Percentiles rank a stretch among this genome's conserved stretches.
Conservation (phyloP, 176 grass and related monocot species). For the Hordeum marinum region DNA sequence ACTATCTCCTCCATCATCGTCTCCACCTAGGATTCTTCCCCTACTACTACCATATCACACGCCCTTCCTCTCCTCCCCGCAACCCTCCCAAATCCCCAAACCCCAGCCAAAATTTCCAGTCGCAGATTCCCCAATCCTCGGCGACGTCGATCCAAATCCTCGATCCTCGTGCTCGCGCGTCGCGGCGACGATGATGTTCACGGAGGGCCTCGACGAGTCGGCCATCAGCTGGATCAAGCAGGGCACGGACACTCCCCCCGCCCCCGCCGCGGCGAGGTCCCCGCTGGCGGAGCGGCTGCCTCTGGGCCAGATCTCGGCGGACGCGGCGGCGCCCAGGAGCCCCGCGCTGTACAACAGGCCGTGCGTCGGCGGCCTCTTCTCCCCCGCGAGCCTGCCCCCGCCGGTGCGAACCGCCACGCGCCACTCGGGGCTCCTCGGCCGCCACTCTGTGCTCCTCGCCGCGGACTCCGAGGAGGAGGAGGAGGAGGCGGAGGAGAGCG, state of each 20-base stretch:
- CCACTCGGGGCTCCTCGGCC: slow-evolving; percentile 46
- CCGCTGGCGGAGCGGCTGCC: slow-evolving; percentile 54
- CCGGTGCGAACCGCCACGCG: slow-evolving; percentile 37
- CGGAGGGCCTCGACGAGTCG: slow-evolving; percentile 88
- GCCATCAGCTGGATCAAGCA: slow-evolving; percentile 94
- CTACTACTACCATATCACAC: not conserved
- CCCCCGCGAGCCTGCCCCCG: slow-evolving; percentile 54
- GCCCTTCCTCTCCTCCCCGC: not conserved
- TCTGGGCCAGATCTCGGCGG: slow-evolving; percentile 2
- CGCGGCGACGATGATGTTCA: slow-evolving; percentile 61
- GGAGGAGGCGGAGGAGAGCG: slow-evolving; percentile 59
- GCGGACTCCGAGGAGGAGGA: slow-evolving; percentile 45
- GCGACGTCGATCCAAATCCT: not conserved
- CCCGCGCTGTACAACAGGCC: slow-evolving; percentile 3
- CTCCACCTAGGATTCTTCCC: not conserved
- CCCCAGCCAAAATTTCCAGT: not conserved
- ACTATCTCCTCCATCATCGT: not conserved
- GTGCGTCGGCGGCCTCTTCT: slow-evolving; percentile 23
- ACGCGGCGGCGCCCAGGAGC: not conserved
- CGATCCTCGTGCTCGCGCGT: not conserved
- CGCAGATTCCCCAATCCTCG: not conserved
- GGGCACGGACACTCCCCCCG: slow-evolving; percentile 21
- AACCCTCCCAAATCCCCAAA: slow-evolving; percentile 16
- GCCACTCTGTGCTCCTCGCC: slow-evolving; percentile 36
- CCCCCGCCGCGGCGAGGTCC: slow-evolving; percentile 25